Evolutionary conservation across 768 basidiomycete species (phyloP), one percentile per base, ranked within the genome.

Genomic region (Boletus sensibilis): DNA sequence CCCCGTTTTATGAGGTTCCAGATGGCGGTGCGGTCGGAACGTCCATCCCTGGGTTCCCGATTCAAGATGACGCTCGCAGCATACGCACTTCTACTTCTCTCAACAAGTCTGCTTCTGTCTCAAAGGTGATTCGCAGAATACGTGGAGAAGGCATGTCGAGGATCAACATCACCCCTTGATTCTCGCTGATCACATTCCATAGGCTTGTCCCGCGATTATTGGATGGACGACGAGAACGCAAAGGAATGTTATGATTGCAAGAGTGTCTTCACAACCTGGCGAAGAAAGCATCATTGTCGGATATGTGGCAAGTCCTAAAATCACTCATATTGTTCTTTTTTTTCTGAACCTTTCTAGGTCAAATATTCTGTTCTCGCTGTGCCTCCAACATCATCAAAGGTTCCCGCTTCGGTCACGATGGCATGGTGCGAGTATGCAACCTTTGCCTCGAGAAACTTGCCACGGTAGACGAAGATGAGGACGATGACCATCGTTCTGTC

Each of bases 211-310:
- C 85, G 87, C 60, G 92, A 97, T 66, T 98, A 98, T 68, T 99
- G 97, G 97, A 98, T 98, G 94, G 92, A 94, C 58, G 95, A 98
- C 67, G 93, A 93, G 66, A 89, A 90, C 53, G 92, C 92, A 65
- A 97, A 90, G 68, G 94, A 97, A 65, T 96, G 94, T 67, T 96
- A 93, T 68, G 94, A 95, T 71, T 97, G 94, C 76, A 92, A 93
- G 72, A 92, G 90, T 61, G 79, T 90, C 47, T 99, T 99, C 74
- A 92, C 93, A 0, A 83, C 94, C 2, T 98, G 93, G 92, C 76
- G 95, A 50, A 78, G 97, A 60, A 97, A 95, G 71, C 97, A 99
- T 65, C 97, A 99, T 69, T 99, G 97, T 74, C 85, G 97, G 13
- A 94, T 98, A 71, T 98, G 97, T 68, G 94, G 94, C 89, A 67